A percentile compares a stretch with the other conserved stretches of the same genome.
phyloP scores from a whole-genome alignment of 2,329 filamentous ascomycete genomes.

The Pseudogymnoascus sp. region DNA sequence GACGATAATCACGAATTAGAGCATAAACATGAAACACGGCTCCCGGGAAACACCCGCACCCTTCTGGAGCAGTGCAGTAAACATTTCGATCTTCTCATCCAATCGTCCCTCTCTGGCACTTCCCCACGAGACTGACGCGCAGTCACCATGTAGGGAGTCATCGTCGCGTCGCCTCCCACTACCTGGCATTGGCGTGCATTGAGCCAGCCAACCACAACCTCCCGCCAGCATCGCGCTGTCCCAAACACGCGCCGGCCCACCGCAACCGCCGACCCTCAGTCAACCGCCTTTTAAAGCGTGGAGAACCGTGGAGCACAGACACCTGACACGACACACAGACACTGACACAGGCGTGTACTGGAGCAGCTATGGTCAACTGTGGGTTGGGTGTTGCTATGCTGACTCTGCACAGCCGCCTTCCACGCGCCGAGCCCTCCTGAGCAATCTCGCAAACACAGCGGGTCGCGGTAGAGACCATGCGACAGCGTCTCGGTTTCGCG shows the following conservation, averaged over 20 bases:
- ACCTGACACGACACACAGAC: background rate
- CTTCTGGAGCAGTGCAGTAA: background rate
- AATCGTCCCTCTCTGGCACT: background rate
- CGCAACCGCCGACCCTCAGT: background rate
- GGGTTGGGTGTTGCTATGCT: background rate
- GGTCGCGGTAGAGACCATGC: background rate
- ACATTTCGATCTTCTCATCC: background rate
- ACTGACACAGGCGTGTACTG: background rate
- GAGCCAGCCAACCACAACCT: background rate
- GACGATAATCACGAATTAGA: background rate
- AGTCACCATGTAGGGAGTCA: background rate
- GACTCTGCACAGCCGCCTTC: background rate
- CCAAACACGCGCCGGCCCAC: background rate
- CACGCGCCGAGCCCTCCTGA: background rate
- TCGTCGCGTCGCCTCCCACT: background rate
- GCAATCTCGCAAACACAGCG: background rate
- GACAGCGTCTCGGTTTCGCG: background rate
- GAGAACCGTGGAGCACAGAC: background rate
- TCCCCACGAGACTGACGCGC: background rate
- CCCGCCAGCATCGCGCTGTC: background rate
- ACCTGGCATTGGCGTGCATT: background rate
- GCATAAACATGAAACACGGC: constrained; percentile 1
- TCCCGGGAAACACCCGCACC: background rate
- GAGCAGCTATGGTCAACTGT: background rate
- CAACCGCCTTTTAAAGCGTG: background rate